Evolutionary conservation across 345 rosid species (phyloP).

Genomic region (Aquilaria malaccensis): DNA sequence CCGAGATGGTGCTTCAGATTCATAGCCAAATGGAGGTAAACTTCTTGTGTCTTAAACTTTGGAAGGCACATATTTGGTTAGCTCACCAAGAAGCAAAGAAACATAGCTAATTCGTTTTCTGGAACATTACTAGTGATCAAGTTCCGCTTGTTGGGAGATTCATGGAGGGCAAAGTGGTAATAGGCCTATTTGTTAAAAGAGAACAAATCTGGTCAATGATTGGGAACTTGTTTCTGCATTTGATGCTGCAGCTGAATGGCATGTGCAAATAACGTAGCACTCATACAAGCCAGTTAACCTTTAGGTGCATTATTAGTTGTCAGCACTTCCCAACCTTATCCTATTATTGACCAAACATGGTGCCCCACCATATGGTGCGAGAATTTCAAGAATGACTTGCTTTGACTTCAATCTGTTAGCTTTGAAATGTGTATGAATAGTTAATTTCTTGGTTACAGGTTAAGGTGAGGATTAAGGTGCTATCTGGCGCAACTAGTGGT

Average conservation of each 20-base stretch:
- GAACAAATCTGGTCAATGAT: conserved; percentile 22
- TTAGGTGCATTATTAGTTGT: conserved; percentile 12
- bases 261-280: conserved; percentile 15
- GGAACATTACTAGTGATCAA: conserved; percentile 6
- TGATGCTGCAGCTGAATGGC: conserved; percentile 2
- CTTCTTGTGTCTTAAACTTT: conserved; percentile 4
- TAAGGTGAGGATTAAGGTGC: conserved; percentile 64
- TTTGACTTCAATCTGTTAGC: neutral
- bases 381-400: neutral
- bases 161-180: conserved; percentile 10
- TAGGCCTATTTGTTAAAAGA: conserved; percentile 13
- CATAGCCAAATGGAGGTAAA: conserved; percentile 57
- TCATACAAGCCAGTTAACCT: neutral
- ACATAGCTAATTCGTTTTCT: conserved; percentile 1
- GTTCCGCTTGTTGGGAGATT: conserved; percentile 19
- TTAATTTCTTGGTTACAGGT: conserved; percentile 33
- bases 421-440: neutral
- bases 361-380: conserved; percentile 14
- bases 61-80: neutral
- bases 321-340: neutral
- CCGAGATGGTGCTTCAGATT: conserved; percentile 65
- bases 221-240: conserved; percentile 7
- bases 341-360: neutral
- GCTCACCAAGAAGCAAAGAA: neutral
- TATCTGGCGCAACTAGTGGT: conserved; percentile 31